Base-by-base conservation (phyloP, 257 asterid genomes). In the Ophiorrhiza pumila region DNA sequence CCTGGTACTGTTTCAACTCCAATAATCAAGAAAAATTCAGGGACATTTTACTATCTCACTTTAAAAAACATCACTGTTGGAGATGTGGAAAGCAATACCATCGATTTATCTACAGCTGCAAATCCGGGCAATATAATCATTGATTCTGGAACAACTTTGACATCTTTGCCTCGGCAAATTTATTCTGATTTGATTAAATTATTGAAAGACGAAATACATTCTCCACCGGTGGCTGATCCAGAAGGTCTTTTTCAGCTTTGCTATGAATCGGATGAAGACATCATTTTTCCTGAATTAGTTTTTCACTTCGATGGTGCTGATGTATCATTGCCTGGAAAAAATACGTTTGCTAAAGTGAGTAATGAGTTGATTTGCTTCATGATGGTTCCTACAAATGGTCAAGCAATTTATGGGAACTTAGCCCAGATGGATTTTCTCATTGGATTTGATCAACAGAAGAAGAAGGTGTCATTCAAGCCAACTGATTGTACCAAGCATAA, bases 101-200 rank as follows among this genome's bases (percentile, higher is more conserved):
- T 12, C 17, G 15, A 69, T 9, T 7, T 6, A 0, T 7, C 20
- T 31, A 17, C 32, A 13, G 25, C 31, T 14, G 41, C 47, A 0
- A 0, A 31, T 1, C 69, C 78, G 18, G 88, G 88, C 0, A 86
- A 90, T 67, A 85, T 90, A 2, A 77, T 90, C 17, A 78, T 90
- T 25, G 95, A 90, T 74, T 90, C 96, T 0, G 96, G 92, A 17
- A 82, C 95, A 3, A 83, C 90, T 0, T 32, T 90, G 59, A 88
- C 89, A 0, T 72, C 61, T 11, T n/a, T 90, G 11, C 90, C 91
- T 0, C 0, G 20, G 0, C 65, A 77, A 0, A 7, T 85, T 0
- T 86, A 85, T 77, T 7, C 39, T 0, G 75, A 63, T 4, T 20
- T 90, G 23, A 84, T 77, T 23, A 31, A 83, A 1, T 52, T 73